Conservation (phyloP, 2,329 filamentous ascomycete species). For the Apiospora aurea region DNA sequence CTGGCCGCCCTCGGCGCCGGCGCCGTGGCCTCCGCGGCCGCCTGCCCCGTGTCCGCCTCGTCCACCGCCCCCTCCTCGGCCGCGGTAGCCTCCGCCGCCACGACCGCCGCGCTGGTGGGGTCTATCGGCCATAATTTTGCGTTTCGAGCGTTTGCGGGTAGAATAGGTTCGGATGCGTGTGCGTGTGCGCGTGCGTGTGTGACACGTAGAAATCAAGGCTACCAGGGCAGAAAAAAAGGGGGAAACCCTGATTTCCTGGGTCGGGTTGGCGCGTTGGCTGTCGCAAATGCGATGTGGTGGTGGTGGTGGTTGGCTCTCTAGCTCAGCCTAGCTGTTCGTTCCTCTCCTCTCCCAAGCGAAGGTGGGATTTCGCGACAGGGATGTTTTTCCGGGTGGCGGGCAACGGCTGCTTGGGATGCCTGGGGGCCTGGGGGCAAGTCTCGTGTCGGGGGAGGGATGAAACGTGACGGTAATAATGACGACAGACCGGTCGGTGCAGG, state of each 20-base stretch:
- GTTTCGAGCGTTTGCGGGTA: not conserved
- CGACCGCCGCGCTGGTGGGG: constrained; percentile 36
- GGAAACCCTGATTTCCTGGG: not conserved
- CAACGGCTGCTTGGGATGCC: not conserved
- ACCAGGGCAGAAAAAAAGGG: constrained; percentile 3
- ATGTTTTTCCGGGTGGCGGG: not conserved
- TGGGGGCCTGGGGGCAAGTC: not conserved
- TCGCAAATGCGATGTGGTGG: not conserved
- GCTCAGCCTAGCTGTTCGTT: not conserved
- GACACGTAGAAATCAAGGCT: not conserved
- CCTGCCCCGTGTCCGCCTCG: constrained; percentile 47
- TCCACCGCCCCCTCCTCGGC: constrained; percentile 32
- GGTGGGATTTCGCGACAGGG: constrained; percentile 2
- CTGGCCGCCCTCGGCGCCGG: constrained; percentile 52
- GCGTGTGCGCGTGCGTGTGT: not conserved
- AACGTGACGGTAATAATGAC: constrained; percentile 7
- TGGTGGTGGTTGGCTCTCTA: not conserved
- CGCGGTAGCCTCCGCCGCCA: constrained; percentile 27
- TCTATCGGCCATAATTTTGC: constrained; percentile 46
- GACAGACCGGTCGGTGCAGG: not conserved
- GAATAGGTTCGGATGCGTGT: not conserved
- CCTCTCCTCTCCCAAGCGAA: not conserved
- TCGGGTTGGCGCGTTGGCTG: not conserved
- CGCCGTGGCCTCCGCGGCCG: constrained; percentile 52
- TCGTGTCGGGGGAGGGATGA: not conserved